phyloP scores from a whole-genome alignment of 2,329 filamentous ascomycete species.

The Xylariales sp. region DNA sequence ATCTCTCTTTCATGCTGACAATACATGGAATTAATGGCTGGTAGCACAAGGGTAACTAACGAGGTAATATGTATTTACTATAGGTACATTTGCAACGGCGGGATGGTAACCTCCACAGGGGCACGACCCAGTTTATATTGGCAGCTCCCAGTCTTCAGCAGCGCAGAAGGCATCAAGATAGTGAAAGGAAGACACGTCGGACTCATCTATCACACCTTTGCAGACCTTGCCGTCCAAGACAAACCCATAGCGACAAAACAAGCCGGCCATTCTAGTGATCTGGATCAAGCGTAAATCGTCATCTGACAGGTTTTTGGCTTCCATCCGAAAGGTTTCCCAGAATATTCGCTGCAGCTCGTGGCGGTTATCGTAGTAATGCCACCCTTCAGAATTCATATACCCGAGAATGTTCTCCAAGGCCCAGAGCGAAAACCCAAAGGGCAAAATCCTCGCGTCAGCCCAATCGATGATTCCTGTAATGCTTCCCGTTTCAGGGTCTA shows the following conservation, averaged over 20 bases:
- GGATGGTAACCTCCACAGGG: too few relatives aligned
- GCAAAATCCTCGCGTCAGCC: conserved; percentile 30
- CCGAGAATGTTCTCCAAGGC: conserved; percentile 35
- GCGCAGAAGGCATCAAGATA: conserved; percentile 28
- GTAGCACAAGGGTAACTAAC: too few relatives aligned
- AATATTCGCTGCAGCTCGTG: conserved; percentile 16
- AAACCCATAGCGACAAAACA: conserved; percentile 22
- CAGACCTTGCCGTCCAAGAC: conserved; percentile 8
- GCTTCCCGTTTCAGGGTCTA: conserved; percentile 24
- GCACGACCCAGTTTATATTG: conserved; percentile 1
- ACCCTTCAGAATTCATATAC: conserved; percentile 26
- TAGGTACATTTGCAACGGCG: too few relatives aligned
- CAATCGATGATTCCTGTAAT: conserved; percentile 40
- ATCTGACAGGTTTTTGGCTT: conserved; percentile 10
- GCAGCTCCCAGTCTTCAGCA: conserved; percentile 13
- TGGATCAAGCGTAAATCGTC: conserved; percentile 18
- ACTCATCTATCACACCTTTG: conserved; percentile 15
- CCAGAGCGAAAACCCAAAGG: conserved; percentile 45
- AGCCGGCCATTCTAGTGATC: conserved; percentile 22
- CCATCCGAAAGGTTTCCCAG: conserved; percentile 18
- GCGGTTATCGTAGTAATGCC: conserved; percentile 30
- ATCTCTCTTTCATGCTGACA: too few relatives aligned
- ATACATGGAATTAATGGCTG: too few relatives aligned
- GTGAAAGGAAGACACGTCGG: conserved; percentile 6
- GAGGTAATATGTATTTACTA: too few relatives aligned